Evolutionary conservation across 495 filamentous ascomycete species (phyloP), one percentile per base, ranked within the genome.

Genomic region (Thozetella sp.): DNA sequence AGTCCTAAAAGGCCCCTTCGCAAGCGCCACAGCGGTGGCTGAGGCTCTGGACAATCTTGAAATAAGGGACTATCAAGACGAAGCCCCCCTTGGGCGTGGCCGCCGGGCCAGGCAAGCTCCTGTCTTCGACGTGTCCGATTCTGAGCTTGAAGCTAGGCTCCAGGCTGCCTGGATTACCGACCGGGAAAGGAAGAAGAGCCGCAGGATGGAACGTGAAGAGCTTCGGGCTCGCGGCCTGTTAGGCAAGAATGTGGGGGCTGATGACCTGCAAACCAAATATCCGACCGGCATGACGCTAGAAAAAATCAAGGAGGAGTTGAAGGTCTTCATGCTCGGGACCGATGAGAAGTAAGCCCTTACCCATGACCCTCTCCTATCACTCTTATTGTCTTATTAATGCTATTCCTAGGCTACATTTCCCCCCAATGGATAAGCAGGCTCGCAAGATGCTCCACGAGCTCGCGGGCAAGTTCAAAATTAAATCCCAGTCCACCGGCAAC

Each of bases 21-120:
- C 87, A 25, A 85, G 82, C 43, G 88, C 87, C 15, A 80, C 76
- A 17, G 72, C 80, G 13, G 83, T 93, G 58, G 89, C 88, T 0
- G 88, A 93, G 66, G 85, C 86, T 2, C 93, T 94, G 64, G 86
- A 88, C 62, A 88, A 84, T 24, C 86, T 97, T 60, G 92, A 97
- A 66, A 77, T 95, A 25, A 92, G 92, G 86, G 92, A 95, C 62
- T 90, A 89, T 22, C 82, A 87, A n/a, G 87, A 72, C 79, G 30
- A 4, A 87, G 82, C 55, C 57, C 86, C 22, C 77, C 76, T 50
- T 79, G 75, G 37, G 85, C 80, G 61, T 63, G 81, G 45, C 89
- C 84, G 84, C 13, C 64, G 62, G 12, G 78, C 76, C 55, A 82
- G 71, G 61, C 81, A 74, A 69, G 70, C 57, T 67, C 58, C 79